Evolutionary conservation across 257 asterid genomes (phyloP), one percentile per base, ranked within the genome.

Genomic region (Linaria vulgaris): DNA sequence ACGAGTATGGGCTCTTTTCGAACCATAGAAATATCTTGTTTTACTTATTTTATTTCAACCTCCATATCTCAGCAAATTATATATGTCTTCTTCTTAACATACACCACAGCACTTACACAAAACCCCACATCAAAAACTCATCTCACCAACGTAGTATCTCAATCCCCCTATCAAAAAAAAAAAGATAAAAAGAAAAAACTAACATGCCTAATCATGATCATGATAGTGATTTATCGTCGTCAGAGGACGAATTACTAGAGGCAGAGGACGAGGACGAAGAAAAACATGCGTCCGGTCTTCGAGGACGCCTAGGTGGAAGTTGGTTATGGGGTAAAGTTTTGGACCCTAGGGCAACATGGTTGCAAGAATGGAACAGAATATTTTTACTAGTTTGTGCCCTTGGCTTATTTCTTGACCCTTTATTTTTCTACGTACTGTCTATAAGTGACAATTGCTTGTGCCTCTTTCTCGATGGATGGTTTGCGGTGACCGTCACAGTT

Each of bases 391-490:
- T 82, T 0, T 82, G 94, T 59, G 94, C 94, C 17, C 58, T 82
- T 0, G 97, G 99, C 0, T 76, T 94, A 0, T 94, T 94, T 62
- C 83, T 90, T 50, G 99, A 90, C 69, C 99, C 99, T 0, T 56
- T 90, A 10, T 87, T 90, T 74, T 85, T 90, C 79, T 94, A 94
- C 72, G 79, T 95, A 0, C 84, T 94, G 23, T 90, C 97, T 3
- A 70, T 94, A 0, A 90, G 95, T 20, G 90, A 94, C 7, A 84
- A 63, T 75, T 83, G 82, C 82, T 75, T 87, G 86, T 94, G 99
- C 63, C 82, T 94, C 25, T 94, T 82, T 50, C 77, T 94, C 6
- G 99, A 94, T 69, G 97, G 96, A 1, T 94, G 99, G 97, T 87
- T 94, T 70, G 82, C 95, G 25, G 67, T 80, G 63, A 79, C 90